A percentile compares a stretch with the other conserved stretches of the same genome.
phyloP scores from a whole-genome alignment of 805 yeast genomes.

The Middelhovenomyces tepae region DNA sequence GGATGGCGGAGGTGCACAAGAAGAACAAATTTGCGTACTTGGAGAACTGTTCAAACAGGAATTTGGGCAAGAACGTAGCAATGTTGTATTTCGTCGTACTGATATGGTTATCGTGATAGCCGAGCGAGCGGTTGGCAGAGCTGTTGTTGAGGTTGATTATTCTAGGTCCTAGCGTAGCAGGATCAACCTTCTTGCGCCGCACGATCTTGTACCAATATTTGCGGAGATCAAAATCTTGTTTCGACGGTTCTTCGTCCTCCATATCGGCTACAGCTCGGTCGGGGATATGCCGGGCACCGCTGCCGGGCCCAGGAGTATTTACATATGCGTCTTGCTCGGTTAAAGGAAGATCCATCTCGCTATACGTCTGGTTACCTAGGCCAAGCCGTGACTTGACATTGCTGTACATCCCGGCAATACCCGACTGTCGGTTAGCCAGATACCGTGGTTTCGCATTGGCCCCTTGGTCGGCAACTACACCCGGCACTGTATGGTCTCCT shows the following conservation, averaged over 20 bases:
- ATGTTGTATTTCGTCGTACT: conserved; percentile 92
- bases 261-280: too few relatives aligned
- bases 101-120: conserved; percentile 74
- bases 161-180: conserved; percentile 42
- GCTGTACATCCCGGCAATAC: conserved; percentile 18
- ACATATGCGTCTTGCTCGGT: conserved; percentile 13
- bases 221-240: conserved; percentile 27
- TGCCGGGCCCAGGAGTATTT: conserved; percentile 2
- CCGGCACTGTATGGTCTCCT: conserved; percentile 1
- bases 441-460: conserved; percentile 3
- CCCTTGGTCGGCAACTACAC: not conserved
- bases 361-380: conserved; percentile 17
- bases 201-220: conserved; percentile 23
- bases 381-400: conserved; percentile 21
- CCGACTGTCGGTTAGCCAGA: conserved; percentile 8
- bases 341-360: conserved; percentile 25
- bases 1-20: conserved; percentile 83
- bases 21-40: conserved; percentile 95
- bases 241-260: conserved; percentile 10
- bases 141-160: conserved; percentile 60
- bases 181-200: conserved; percentile 21
- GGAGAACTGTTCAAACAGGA: conserved; percentile 91
- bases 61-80: conserved; percentile 91
- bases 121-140: conserved; percentile 41
- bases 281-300: conserved; percentile 11